phyloP scores from a whole-genome alignment of 2,329 filamentous ascomycete species.

The Cladophialophora yegresii region DNA sequence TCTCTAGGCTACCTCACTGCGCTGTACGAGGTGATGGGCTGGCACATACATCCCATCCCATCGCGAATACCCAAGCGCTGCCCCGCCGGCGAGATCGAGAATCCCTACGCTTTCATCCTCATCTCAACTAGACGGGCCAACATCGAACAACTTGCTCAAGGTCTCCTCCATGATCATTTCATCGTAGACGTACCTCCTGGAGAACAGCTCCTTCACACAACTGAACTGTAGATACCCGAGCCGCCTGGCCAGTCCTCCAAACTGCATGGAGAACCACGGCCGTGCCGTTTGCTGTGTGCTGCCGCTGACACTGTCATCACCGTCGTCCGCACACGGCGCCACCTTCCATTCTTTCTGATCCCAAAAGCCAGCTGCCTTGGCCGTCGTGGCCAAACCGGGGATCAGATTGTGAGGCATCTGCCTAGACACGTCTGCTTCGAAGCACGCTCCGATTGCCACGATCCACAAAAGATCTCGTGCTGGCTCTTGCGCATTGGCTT shows the following conservation, averaged over 20 bases:
- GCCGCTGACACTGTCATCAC: neutral
- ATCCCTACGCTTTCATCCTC: neutral
- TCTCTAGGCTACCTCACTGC: no score
- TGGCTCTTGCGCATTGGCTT: neutral
- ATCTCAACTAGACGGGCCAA: neutral
- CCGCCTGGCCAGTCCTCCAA: conserved; percentile 3
- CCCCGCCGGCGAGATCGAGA: no score
- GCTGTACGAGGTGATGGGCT: no score
- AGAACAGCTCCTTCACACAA: neutral
- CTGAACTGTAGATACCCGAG: neutral
- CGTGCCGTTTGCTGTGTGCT: no score
- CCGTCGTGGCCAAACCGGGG: neutral
- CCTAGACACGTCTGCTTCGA: conserved; percentile 6
- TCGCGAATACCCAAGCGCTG: no score
- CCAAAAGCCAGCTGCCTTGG: conserved; percentile 1
- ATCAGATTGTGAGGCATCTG: neutral
- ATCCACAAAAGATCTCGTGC: conserved; percentile 15
- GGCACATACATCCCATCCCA: no score
- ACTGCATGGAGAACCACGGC: conserved; percentile 2
- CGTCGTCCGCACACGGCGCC: neutral
- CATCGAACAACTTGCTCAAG: neutral
- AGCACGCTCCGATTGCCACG: conserved; percentile 11
- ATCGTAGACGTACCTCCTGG: conserved; percentile 1
- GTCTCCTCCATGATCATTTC: conserved; percentile 10
- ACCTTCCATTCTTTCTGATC: neutral